Conservation (phyloP, 108 stramenopile genomes). For the Parmales sp. region DNA sequence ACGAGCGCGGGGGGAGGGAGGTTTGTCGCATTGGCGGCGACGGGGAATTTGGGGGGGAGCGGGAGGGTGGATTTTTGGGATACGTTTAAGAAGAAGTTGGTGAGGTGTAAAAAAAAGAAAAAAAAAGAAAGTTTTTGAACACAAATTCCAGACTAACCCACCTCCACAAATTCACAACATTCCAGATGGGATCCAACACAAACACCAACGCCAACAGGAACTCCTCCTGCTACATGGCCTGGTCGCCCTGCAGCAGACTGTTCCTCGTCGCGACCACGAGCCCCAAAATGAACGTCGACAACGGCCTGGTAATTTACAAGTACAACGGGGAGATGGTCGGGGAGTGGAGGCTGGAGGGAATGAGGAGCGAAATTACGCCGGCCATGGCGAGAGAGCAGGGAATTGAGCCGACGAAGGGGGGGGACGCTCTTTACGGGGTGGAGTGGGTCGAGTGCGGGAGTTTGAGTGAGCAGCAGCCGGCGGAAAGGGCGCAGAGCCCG, state of each 20-base stretch:
- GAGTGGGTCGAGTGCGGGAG: conserved; percentile 29
- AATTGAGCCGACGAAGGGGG: conserved; percentile 24
- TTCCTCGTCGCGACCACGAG: conserved; percentile 81
- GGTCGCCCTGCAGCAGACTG: conserved; percentile 82
- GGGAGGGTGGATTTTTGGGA: conserved; percentile 93
- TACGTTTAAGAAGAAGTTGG: conserved; percentile 59
- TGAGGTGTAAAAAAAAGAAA: neutral
- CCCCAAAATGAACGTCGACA: conserved; percentile 97
- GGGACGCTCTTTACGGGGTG: conserved; percentile 43
- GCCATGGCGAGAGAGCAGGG: conserved; percentile 49
- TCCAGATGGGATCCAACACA: conserved; percentile 44
- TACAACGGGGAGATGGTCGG: conserved; percentile 63
- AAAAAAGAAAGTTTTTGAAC: conserved; percentile 17
- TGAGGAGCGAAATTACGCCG: conserved; percentile 56
- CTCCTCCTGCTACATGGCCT: too few species aligned
- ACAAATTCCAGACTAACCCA: conserved; percentile 12
- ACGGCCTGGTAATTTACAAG: conserved; percentile 71
- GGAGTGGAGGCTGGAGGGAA: conserved; percentile 38
- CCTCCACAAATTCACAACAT: conserved; percentile 29
- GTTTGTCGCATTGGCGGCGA: neutral
- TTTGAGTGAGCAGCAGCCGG: conserved; percentile 16
- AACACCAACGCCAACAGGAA: conserved; percentile 65
- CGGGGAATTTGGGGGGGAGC: conserved; percentile 31
- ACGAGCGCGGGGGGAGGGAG: conserved; percentile 75
- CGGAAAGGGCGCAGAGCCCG: conserved; percentile 17